Base-by-base conservation (phyloP, 2,329 filamentous ascomycete genomes). In the Penicillium sp. region DNA sequence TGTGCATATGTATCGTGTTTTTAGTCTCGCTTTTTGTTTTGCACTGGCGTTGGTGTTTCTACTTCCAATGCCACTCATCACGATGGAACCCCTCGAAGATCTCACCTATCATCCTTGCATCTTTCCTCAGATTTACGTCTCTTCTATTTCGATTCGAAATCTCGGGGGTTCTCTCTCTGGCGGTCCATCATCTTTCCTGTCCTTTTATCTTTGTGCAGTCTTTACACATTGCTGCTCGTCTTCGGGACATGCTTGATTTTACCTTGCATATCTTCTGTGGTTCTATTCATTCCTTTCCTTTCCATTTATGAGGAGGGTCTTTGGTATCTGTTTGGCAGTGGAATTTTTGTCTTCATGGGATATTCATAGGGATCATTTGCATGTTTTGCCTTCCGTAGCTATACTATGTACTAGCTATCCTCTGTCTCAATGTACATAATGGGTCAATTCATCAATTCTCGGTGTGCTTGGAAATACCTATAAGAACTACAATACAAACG, bases 1-100 rank as follows among this genome's bases (percentile, higher is more conserved):
- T 57, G 27, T 53, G 55, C 42, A 57, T 53, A 57, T 2, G 17
- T 44, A 55, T 51, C 7, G 17, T 43, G 4, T 33, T 44, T 19
- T 49, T 54, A 25, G 19, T 54, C 29, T 41, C 25, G 5, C 23
- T 49, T 33, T 44, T 9, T 25, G 17, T 19, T 53, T 31, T 33
- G 38, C 39, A 21, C 52, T 41, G 52, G 52, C 44, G 52, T 54
- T 41, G 6, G n/a, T 45, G 13, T 27, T 31, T 56, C 23, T 21
- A 23, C 52, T 25, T 49, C 31, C 42, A 29, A 52, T 45, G 39
- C 41, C 33, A 17, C 38, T 50, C 31, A 48, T 54, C 36, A 50
- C 35, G 43, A 36, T 25, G 43, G 35, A 47, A 53, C 27, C 41
- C 45, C 31, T n/a, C 23, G 27, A 13, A 4, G 6, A 10, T 42